Evolutionary conservation across 768 basidiomycete genomes (phyloP).

Genomic region (Phaffia tasmanica): DNA sequence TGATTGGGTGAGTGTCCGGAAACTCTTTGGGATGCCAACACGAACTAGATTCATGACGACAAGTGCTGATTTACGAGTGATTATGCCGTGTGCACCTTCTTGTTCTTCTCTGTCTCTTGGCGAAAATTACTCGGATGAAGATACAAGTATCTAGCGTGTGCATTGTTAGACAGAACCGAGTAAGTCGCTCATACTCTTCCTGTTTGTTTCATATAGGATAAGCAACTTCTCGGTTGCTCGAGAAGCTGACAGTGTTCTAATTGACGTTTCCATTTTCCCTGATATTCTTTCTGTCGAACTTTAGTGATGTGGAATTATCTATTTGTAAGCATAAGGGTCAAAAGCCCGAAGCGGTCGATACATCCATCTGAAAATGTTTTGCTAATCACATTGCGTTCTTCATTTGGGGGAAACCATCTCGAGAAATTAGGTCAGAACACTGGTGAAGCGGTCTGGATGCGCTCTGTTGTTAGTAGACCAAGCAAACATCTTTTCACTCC

Average conservation of each 20-base stretch:
- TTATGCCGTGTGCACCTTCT: too few relatives aligned
- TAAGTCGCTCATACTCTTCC: not conserved
- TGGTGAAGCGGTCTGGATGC: slow-evolving; percentile 14
- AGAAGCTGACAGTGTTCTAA: not conserved
- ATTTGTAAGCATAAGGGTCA: too few relatives aligned
- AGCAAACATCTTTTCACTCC: not conserved
- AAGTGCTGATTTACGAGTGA: not conserved
- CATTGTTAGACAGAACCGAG: slow-evolving; percentile 1
- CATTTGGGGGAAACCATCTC: too few relatives aligned
- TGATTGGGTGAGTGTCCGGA: slow-evolving; percentile 1
- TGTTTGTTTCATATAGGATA: too few relatives aligned
- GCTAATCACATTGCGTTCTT: too few relatives aligned
- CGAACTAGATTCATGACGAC: not conserved
- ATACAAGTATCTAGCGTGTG: slow-evolving; percentile 13
- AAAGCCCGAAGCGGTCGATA: too few relatives aligned
- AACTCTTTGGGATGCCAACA: not conserved
- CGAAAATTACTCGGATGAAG: not conserved
- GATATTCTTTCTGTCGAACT: not conserved
- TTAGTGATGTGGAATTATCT: not conserved
- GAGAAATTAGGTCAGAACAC: not conserved
- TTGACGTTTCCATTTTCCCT: too few relatives aligned
- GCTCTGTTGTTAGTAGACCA: not conserved
- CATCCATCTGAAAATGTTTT: too few relatives aligned
- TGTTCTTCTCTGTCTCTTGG: not conserved
- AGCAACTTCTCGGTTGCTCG: not conserved